A percentile compares a stretch with the other conserved stretches of the same genome.
These are phyloP conservation scores for Ciborinia camelliae DNA, from an alignment of 2,329 filamentous ascomycete species.

Conservation along the genomic window DNA sequence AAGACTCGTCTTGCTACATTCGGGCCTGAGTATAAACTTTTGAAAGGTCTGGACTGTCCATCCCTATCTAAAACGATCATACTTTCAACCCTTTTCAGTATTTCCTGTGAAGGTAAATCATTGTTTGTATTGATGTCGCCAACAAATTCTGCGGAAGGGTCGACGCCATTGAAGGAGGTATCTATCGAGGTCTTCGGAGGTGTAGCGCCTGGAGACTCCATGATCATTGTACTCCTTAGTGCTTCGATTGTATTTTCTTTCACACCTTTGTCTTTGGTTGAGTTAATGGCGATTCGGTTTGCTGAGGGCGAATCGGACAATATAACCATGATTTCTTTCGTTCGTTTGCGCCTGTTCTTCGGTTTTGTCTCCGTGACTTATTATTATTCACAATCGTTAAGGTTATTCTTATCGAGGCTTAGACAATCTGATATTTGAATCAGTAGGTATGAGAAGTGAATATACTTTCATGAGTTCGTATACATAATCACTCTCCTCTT, in stretches of 20 bases:
- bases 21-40: constrained; percentile 37
- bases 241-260: neutral
- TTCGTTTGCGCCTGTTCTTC: neutral
- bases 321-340: constrained; percentile 16
- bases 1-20: constrained; percentile 36
- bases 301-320: constrained; percentile 10
- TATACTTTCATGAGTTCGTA: neutral
- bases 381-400: constrained; percentile 9
- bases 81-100: constrained; percentile 49
- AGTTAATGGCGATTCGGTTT: neutral
- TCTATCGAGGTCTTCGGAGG: constrained; percentile 22
- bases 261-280: neutral
- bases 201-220: neutral
- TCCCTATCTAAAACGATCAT: constrained; percentile 35
- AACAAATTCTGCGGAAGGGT: constrained; percentile 49
- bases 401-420: constrained; percentile 6
- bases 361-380: constrained; percentile 5
- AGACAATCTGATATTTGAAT: neutral
- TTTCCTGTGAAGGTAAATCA: constrained; percentile 49
- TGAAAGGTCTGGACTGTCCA: constrained; percentile 36
- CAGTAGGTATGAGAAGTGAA: neutral
- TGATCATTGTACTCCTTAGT: neutral
- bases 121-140: constrained; percentile 55
- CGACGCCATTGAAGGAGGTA: constrained; percentile 21
- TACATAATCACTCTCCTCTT: neutral